These are phyloP conservation scores for Yarrowia divulgata DNA, from an alignment of 805 yeast species.

Conservation along the genomic window DNA sequence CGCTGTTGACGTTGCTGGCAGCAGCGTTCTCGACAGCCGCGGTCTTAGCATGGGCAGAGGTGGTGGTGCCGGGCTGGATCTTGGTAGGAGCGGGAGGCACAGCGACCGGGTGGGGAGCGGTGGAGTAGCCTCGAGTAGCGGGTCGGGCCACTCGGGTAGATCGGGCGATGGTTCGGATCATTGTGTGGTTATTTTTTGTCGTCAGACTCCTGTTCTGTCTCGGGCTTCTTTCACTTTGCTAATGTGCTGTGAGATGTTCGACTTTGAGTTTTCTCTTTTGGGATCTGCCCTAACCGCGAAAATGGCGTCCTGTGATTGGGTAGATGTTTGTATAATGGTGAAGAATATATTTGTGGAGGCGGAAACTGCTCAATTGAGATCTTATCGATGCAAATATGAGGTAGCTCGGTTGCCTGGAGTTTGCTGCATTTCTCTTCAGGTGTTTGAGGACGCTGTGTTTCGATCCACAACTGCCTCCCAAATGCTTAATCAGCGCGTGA, in stretches of 20 bases:
- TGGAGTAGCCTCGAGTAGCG: conserved; percentile 31
- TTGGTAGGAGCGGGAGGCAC: conserved; percentile 39
- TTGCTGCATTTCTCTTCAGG: neutral
- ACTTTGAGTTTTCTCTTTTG: neutral
- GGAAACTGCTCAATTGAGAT: conserved; percentile 1
- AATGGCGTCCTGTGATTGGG: conserved; percentile 33
- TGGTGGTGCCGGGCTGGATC: conserved; percentile 15
- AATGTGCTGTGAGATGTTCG: conserved; percentile 27
- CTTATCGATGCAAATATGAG: fast-evolving
- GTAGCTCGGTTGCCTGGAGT: too few relatives aligned
- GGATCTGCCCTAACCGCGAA: conserved; percentile 3
- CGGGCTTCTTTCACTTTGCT: conserved; percentile 35
- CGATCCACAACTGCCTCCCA: neutral
- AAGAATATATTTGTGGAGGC: neutral
- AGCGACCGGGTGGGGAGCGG: conserved; percentile 38
- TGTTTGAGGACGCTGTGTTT: neutral
- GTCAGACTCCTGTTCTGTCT: conserved; percentile 14
- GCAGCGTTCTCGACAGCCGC: conserved; percentile 15
- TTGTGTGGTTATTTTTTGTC: neutral
- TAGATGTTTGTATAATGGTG: neutral
- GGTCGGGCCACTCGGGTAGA: conserved; percentile 31
- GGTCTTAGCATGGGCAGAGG: neutral
- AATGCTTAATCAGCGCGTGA: neutral
- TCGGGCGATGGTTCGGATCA: conserved; percentile 39
- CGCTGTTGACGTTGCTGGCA: neutral